Evolutionary conservation across 140 eudicot genomes (phyloP), one percentile per base, ranked within the genome.

Genomic region (Bidens hawaiensis): DNA sequence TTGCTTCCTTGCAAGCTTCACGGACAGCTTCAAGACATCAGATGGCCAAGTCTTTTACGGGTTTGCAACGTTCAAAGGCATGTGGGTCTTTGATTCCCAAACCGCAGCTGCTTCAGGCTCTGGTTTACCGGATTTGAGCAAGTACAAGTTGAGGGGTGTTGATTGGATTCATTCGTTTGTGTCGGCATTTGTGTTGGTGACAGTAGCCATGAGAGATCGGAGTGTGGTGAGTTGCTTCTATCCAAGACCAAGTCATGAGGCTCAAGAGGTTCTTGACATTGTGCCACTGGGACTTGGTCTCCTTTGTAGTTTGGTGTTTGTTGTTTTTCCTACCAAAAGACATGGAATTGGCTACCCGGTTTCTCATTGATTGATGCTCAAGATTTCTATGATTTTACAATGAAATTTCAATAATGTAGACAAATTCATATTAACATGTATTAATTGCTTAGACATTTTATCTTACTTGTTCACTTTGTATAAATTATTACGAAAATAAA

Each of bases 341-440:
- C 94, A 90, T 68, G 97, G 97, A 2, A 90, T 90, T 65, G 97
- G 97, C 1, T 84, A 79, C 70, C 97, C 97, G 13, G 86, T 83
- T 1, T 57, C 81, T 33, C 76, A 77, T 69, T 76, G 31, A 72
- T 42, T 76, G 31, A 72, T 42, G 47, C 4, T 26, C 19, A 12
- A 52, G 4, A 18, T 23, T 27, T 18, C 53, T 36, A 34, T 1
- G 3, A 4, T 36, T 2, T 22, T 24, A 22, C 1, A 5, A 21
- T 2, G 3, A 24, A 4, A 21, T 23, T 10, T n/a, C 16, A 1
- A 33, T 18, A 15, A 49, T 31, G 21, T 65, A 65, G 26, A 14
- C 2, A 13, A 49, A 23, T 65, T 27, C 13, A 15, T 45, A 57
- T n/a, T 41, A 28, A 14, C 22, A 13, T 14, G 36, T 43, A 5